Evolutionary conservation across 257 asterid genomes (phyloP).

Genomic region (Solanum chiquidenum): DNA sequence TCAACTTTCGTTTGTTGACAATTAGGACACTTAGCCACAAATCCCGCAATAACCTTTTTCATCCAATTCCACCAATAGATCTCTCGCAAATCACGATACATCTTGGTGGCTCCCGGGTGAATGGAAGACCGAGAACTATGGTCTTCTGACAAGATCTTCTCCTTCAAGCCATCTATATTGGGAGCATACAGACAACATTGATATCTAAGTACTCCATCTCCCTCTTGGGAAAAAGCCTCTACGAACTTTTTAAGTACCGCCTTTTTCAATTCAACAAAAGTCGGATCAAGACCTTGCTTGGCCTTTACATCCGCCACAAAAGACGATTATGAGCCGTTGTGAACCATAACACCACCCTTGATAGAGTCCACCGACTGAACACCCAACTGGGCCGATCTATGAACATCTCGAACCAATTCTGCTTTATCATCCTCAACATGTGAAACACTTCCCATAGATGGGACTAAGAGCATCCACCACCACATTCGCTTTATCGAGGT

Average conservation of each 20-base stretch:
- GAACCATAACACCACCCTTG: neutral
- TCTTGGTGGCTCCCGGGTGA: too few relatives aligned
- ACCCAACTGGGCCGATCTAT: neutral
- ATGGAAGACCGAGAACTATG: too few relatives aligned
- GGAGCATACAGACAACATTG: too few relatives aligned
- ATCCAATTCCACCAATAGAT: too few relatives aligned
- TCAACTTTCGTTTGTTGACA: too few relatives aligned
- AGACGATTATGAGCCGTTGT: neutral
- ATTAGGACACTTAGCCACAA: too few relatives aligned
- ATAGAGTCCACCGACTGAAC: neutral
- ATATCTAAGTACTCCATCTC: neutral
- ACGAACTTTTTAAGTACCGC: too few relatives aligned
- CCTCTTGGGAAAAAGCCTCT: neutral
- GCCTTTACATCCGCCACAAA: neutral
- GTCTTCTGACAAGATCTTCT: too few relatives aligned
- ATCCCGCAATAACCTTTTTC: too few relatives aligned
- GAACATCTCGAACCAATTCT: fast-evolving
- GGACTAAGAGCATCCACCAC: neutral
- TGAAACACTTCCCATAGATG: neutral
- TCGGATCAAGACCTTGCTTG: neutral
- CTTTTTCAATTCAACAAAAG: neutral
- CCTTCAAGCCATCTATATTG: neutral
- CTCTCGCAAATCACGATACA: too few relatives aligned
- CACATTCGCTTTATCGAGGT: neutral
- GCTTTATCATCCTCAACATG: too few relatives aligned